Base-by-base conservation (phyloP, 306 rosid species). In the Styphnolobium japonicum region DNA sequence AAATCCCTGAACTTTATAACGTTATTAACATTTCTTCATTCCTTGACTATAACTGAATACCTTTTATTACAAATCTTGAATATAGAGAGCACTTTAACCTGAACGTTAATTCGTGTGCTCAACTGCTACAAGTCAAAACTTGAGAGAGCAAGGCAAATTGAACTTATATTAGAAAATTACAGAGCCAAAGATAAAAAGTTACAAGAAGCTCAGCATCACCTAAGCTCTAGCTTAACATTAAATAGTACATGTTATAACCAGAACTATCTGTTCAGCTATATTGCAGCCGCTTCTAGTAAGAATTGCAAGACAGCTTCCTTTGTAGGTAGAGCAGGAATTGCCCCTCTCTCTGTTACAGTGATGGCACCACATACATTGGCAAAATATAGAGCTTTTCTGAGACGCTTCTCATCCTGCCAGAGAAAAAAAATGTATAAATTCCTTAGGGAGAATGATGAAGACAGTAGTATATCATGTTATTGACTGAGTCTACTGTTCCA, bases 361-460 rank as follows among this genome's bases (percentile, higher is more conserved):
- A 94, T 76, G 57, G 97, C 98, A 9, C 98, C 98, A 2, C 97
- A 92, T 46, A 84, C 88, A 49, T 94, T 94, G 4, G 94, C 97
- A 29, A 94, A 94, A 43, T 75, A 76, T 60, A 94, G 77, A 69
- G 97, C 94, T 76, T 88, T 91, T 51, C 88, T 73, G 6, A 92
- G 73, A 36, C 83, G 76, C 64, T 83, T 64, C 81, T 92, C 97
- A 43, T 94, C 89, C 98, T 92, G 88, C 66, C 10, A 64, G 31
- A 25, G 0, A 43, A 29, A 51, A 40, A 10, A 33, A 33, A 61
- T 56, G 56, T 4, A 65, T 74, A 45, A 45, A 43, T 69, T 62
- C 49, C 52, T 23, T 21, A 70, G 12, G 10, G 10, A 74, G 63
- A 60, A 57, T 46, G 25, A 23, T 45, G 52, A 78, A 67, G 49